phyloP scores from a whole-genome alignment of 2,329 filamentous ascomycete genomes.

The Pyrenochaeta sp. region DNA sequence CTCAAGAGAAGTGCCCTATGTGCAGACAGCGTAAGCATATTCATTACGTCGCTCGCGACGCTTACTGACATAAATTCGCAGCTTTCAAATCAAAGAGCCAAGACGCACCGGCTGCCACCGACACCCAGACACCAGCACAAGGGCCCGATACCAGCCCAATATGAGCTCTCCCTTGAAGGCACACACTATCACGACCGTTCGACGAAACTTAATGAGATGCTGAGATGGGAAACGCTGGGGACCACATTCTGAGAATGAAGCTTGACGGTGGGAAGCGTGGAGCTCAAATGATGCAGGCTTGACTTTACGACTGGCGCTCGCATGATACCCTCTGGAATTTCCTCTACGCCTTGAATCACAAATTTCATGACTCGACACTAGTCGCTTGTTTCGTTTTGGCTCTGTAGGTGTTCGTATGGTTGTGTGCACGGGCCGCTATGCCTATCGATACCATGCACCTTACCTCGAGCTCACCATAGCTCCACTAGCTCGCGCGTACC shows the following conservation, averaged over 20 bases:
- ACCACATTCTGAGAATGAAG: not conserved
- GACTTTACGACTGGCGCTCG: constrained; percentile 24
- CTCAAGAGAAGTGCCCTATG: constrained; percentile 96
- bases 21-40: constrained; percentile 81
- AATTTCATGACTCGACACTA: not conserved
- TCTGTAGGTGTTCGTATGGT: constrained; percentile 16
- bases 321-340: constrained; percentile 34
- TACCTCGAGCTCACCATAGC: constrained; percentile 29
- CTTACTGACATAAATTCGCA: constrained; percentile 27
- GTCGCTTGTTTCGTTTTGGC: not conserved
- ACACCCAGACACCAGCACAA: constrained; percentile 20
- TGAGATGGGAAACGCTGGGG: not conserved
- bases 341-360: constrained; percentile 3
- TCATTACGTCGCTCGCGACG: not conserved
- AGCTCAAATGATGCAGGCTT: constrained; percentile 5
- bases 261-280: not conserved
- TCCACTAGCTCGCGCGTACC: constrained; percentile 28
- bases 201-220: not conserved
- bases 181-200: not conserved
- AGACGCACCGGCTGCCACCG: constrained; percentile 32
- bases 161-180: not conserved
- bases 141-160: constrained; percentile 32
- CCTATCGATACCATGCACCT: constrained; percentile 30
- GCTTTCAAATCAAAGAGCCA: constrained; percentile 52
- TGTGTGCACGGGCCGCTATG: constrained; percentile 28